Conservation (phyloP, 257 asterid species). For the Solanum piurae region DNA sequence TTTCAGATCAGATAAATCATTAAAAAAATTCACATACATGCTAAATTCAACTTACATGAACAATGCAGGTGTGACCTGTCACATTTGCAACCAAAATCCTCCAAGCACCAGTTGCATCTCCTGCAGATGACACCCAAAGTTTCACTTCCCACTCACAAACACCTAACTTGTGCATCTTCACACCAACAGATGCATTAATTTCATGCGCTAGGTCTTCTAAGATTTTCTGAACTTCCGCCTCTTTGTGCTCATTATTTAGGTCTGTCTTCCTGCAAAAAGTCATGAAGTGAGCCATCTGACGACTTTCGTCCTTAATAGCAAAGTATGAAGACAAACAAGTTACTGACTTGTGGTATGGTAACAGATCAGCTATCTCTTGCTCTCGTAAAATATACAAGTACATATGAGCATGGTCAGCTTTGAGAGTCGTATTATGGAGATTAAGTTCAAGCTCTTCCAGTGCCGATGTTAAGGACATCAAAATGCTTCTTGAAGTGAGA, state of each 20-base stretch:
- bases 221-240: conserved; percentile 55
- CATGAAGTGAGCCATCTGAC: not conserved
- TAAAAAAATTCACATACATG: not conserved
- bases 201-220: conserved; percentile 63
- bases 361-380: conserved; percentile 79
- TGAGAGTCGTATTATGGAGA: conserved; percentile 71
- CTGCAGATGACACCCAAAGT: conserved; percentile 85
- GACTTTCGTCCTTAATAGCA: not conserved
- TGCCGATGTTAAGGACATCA: conserved; percentile 79
- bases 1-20: not conserved
- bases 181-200: conserved; percentile 67
- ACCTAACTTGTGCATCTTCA: conserved; percentile 87
- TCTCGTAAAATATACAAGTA: conserved; percentile 74
- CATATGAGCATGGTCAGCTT: conserved; percentile 94
- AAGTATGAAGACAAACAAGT: not conserved
- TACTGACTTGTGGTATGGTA: conserved; percentile 71
- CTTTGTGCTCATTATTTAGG: conserved; percentile 41
- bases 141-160: conserved; percentile 94
- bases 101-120: conserved; percentile 97
- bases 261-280: conserved; percentile 48
- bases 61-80: conserved; percentile 92
- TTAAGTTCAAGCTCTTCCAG: conserved; percentile 98
- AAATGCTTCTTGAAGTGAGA: conserved; percentile 87
- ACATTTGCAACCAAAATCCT: conserved; percentile 81
- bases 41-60: conserved; percentile 52